Percentiles rank a stretch among this genome's conserved stretches.
Evolutionary conservation across 2,329 filamentous ascomycete species (phyloP).

Genomic region (Aspergillus sp.): DNA sequence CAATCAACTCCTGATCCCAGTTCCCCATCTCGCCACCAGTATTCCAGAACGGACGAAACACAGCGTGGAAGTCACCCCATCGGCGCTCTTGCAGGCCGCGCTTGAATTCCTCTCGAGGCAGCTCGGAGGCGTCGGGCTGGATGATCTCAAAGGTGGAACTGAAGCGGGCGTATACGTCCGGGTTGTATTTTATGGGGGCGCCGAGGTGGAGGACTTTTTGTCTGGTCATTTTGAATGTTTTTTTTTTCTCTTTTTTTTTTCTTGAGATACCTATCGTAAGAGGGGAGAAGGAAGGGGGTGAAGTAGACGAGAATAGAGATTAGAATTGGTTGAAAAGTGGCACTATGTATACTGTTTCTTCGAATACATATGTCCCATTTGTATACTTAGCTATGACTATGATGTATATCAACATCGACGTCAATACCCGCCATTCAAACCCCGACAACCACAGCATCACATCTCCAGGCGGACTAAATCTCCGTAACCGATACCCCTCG

Average conservation of each 20-base stretch:
- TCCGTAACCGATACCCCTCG: no score
- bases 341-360: no score
- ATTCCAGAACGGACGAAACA: slow-evolving; percentile 63
- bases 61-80: slow-evolving; percentile 45
- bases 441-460: no score
- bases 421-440: no score
- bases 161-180: slow-evolving; percentile 44
- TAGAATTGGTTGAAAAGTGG: no score
- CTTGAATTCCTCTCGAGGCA: slow-evolving; percentile 39
- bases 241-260: no score
- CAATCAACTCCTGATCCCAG: slow-evolving; percentile 61
- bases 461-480: no score
- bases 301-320: background rate
- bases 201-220: slow-evolving; percentile 46
- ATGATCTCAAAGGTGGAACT: slow-evolving; percentile 43
- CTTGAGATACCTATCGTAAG: background rate
- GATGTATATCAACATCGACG: no score
- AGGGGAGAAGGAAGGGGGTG: background rate
- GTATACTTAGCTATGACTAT: no score
- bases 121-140: slow-evolving; percentile 36
- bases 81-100: slow-evolving; percentile 41
- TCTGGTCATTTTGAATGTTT: slow-evolving; percentile 25
- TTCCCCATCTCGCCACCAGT: slow-evolving; percentile 65
- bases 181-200: slow-evolving; percentile 50
- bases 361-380: no score